phyloP scores from a whole-genome alignment of 2,329 filamentous ascomycete genomes.

The Penicillium capsulatum region DNA sequence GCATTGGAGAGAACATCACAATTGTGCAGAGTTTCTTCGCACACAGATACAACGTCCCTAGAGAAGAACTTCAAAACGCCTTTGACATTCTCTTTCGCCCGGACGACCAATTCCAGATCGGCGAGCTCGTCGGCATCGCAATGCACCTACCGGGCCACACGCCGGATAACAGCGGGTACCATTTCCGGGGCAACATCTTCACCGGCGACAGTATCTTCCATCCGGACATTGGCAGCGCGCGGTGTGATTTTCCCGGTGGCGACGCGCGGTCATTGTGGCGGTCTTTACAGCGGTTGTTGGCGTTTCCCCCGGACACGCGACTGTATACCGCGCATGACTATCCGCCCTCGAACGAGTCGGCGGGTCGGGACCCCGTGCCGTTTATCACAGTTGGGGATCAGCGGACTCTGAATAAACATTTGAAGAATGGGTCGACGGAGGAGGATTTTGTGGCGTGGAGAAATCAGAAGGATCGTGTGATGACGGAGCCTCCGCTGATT shows the following conservation, averaged over 20 bases:
- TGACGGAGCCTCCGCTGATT: conserved; percentile 34
- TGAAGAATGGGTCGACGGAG: conserved; percentile 23
- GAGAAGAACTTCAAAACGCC: conserved; percentile 42
- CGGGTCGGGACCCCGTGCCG: conserved; percentile 8
- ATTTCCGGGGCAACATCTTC: conserved; percentile 49
- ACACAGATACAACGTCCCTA: conserved; percentile 45
- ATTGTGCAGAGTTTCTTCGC: conserved; percentile 52
- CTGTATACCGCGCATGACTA: conserved; percentile 55
- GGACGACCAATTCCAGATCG: conserved; percentile 52
- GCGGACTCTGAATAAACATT: conserved; percentile 33
- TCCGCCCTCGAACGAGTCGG: conserved; percentile 29
- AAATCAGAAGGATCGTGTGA: conserved; percentile 26
- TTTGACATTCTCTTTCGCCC: conserved; percentile 56
- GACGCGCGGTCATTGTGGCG: conserved; percentile 41
- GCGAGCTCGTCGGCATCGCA: conserved; percentile 44
- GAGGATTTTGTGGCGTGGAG: conserved; percentile 34
- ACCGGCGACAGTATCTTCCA: conserved; percentile 52
- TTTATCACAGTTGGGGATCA: conserved; percentile 38
- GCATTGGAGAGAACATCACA: conserved; percentile 54
- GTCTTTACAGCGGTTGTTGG: conserved; percentile 44
- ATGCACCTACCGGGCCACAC: conserved; percentile 60
- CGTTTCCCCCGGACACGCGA: conserved; percentile 40
- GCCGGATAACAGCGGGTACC: conserved; percentile 58
- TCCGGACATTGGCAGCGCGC: conserved; percentile 48
- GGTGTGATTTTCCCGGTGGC: conserved; percentile 54